Evolutionary conservation across 2,329 filamentous ascomycete genomes (phyloP), one percentile per base, ranked within the genome.

Genomic region (Colletotrichum chrysophilum): DNA sequence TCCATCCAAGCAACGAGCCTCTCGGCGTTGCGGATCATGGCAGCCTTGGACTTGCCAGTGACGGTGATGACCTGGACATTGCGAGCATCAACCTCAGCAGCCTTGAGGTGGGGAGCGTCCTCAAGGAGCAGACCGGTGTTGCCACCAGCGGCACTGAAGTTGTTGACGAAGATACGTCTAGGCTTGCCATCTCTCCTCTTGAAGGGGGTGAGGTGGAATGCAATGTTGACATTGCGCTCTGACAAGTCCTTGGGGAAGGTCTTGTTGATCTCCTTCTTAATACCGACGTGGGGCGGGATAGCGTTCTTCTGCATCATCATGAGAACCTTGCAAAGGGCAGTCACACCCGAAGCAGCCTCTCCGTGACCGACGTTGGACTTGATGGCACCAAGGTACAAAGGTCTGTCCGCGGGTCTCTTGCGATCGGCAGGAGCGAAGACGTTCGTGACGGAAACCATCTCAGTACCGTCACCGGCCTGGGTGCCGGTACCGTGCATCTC

Each of bases 401-500:
- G 89, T n/a, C 88, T 83, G 66, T 90, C 84, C 0, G 82, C 81
- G 3, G 88, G 83, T 30, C 88, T 85, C 78, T 89, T 87, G 21
- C 86, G 85, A 30, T 87, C 81, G 1, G 85, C 85, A 7, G 89
- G 88, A 1, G 88, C 88, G 77, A 88, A 90, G 8, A 88, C 85
- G 65, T 87, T 84, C 4, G 92, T 91, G 65, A 97, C 94, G 0
- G 93, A 95, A 1, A 91, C 88, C 93, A 96, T 96, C 83, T 98
- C 96, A 5, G 92, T 94, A 9, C 92, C 93, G 80, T 98, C 95
- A 76, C 94, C 95, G 36, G 94, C 95, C 83, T 97, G 94, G 0
- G 95, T 98, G 36, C 95, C 95, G 4, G 95, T 98, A 16, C 94
- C 95, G 83, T 98, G 95, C 93, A 97, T 95, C 84, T 97, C 95